These are phyloP conservation scores for Fusarium sp. DNA, from an alignment of 2,329 filamentous ascomycete species.

Conservation along the genomic window DNA sequence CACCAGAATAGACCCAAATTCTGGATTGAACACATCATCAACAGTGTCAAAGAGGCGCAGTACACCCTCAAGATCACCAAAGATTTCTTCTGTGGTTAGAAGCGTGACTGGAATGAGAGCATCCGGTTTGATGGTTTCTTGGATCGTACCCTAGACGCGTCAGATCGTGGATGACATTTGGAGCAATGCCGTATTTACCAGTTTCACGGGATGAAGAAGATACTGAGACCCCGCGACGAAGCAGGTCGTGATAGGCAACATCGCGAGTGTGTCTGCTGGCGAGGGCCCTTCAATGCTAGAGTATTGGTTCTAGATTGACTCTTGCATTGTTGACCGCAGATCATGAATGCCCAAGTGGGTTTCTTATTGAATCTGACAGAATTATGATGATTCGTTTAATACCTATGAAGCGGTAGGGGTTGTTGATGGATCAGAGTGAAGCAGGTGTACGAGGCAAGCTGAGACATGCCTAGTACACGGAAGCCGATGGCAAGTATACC, in stretches of 20 bases:
- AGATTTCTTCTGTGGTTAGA: slow-evolving; percentile 53
- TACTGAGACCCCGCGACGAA: slow-evolving; percentile 54
- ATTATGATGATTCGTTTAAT: neutral
- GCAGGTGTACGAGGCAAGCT: slow-evolving; percentile 14
- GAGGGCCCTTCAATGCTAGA: neutral
- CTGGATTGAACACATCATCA: slow-evolving; percentile 55
- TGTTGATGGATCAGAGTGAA: neutral
- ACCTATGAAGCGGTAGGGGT: neutral
- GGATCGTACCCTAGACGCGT: slow-evolving; percentile 52
- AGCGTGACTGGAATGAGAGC: slow-evolving; percentile 55
- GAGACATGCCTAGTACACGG: slow-evolving; percentile 8
- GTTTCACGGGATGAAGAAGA: slow-evolving; percentile 53
- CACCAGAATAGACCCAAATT: slow-evolving; percentile 54
- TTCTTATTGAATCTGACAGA: neutral
- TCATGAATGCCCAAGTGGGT: no score
- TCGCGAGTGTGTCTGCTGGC: slow-evolving; percentile 12
- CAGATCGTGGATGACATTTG: neutral
- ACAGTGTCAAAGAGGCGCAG: slow-evolving; percentile 48
- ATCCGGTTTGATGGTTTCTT: slow-evolving; percentile 56
- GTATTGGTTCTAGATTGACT: slow-evolving; percentile 7
- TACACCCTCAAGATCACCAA: slow-evolving; percentile 50
- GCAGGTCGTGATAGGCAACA: slow-evolving; percentile 52
- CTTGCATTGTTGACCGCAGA: neutral
- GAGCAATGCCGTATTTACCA: slow-evolving; percentile 40
- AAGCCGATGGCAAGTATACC: neutral